Percentiles rank a stretch among this genome's conserved stretches.
Evolutionary conservation across 106 monocot genomes (phyloP).

Genomic region (Ottelia alismoides): DNA sequence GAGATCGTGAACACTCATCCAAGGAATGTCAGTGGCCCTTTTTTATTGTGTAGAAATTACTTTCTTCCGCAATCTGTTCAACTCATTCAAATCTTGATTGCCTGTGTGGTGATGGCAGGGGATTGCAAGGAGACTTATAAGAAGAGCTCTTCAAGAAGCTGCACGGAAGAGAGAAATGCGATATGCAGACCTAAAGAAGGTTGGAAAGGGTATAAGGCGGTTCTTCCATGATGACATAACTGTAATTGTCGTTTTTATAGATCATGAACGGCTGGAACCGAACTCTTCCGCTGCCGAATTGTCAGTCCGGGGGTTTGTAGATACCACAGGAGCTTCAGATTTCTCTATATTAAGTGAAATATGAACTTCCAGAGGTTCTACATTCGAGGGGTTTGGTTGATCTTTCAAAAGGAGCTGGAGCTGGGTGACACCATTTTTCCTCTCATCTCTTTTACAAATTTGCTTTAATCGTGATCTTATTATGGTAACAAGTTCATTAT

Average conservation of each 20-base stretch:
- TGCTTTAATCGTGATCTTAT: background rate
- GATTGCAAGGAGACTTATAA: conserved; percentile 34
- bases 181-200: conserved; percentile 44
- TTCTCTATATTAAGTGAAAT: conserved; percentile 30
- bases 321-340: conserved; percentile 24
- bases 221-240: conserved; percentile 82
- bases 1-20: conserved; percentile 58
- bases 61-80: background rate
- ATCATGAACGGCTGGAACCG: conserved; percentile 21
- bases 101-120: conserved; percentile 15
- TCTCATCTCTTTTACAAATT: background rate
- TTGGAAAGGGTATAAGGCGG: conserved; percentile 53
- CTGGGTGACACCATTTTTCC: background rate
- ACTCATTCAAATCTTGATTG: background rate
- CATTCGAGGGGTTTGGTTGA: background rate
- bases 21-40: conserved; percentile 30
- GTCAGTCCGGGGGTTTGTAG: conserved; percentile 54
- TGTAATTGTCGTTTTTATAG: conserved; percentile 55
- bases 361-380: background rate
- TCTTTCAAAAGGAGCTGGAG: background rate
- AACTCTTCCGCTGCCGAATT: conserved; percentile 24
- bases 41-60: no score
- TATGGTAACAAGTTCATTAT: no score
- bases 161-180: conserved; percentile 48
- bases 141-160: conserved; percentile 38